Percentiles rank a stretch among this genome's conserved stretches.
These are phyloP conservation scores for Graphiopsis chlorocephala DNA, from an alignment of 2,329 filamentous ascomycete species.

Conservation along the genomic window DNA sequence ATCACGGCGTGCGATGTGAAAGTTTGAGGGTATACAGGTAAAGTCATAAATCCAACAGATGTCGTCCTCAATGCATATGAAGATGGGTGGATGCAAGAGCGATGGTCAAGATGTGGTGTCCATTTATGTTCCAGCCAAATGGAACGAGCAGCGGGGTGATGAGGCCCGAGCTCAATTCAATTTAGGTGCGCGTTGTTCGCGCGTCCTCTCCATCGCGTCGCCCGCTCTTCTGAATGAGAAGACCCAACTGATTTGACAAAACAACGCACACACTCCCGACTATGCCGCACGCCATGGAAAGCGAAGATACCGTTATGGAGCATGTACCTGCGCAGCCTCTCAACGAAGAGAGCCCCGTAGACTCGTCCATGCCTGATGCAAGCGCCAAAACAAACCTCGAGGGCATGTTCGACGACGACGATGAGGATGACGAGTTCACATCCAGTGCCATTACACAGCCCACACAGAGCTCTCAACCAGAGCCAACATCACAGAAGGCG, in stretches of 20 bases:
- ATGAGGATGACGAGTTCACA: slow-evolving; percentile 57
- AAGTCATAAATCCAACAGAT: neutral
- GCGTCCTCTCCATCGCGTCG: neutral
- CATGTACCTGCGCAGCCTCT: slow-evolving; percentile 26
- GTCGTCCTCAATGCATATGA: neutral
- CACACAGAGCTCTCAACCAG: slow-evolving; percentile 39
- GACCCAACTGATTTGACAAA: slow-evolving; percentile 9
- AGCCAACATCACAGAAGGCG: slow-evolving; percentile 22
- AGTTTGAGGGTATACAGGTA: neutral
- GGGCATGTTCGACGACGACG: slow-evolving; percentile 59
- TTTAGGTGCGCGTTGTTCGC: neutral
- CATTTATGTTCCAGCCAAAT: neutral
- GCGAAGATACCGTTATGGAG: slow-evolving; percentile 36
- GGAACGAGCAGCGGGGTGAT: neutral
- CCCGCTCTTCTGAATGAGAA: neutral
- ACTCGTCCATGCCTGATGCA: slow-evolving; percentile 11
- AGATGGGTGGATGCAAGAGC: neutral
- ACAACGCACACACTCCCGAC: slow-evolving; percentile 40
- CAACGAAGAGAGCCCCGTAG: slow-evolving; percentile 17
- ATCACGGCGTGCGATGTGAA: slow-evolving; percentile 21
- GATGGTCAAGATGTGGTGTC: neutral
- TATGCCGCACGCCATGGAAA: slow-evolving; percentile 22
- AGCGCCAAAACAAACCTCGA: slow-evolving; percentile 41
- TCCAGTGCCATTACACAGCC: slow-evolving; percentile 52
- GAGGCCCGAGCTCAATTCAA: neutral